These are phyloP conservation scores for Exophiala phaeomuriformis DNA, from an alignment of 2,329 filamentous ascomycete species.

Conservation along the genomic window DNA sequence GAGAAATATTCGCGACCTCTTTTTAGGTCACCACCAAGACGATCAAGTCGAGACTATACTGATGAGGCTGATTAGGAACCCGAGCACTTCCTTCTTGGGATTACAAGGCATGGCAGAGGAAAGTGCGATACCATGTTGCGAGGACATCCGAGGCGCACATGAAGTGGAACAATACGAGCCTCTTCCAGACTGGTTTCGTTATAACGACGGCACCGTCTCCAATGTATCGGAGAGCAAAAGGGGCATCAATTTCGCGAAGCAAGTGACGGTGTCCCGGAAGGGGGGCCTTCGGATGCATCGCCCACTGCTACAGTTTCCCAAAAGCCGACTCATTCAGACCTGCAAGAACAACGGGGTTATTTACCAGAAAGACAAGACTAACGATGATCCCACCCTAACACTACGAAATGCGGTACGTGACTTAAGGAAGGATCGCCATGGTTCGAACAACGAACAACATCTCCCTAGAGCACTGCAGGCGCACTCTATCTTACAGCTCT, in stretches of 20 bases:
- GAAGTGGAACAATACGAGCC: background rate
- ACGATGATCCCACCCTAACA: conserved; percentile 68
- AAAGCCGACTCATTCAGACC: conserved; percentile 49
- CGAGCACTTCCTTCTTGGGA: conserved; percentile 13
- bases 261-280: conserved; percentile 38
- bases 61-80: conserved; percentile 55
- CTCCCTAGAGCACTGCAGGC: conserved; percentile 62
- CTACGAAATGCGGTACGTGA: conserved; percentile 71
- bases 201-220: background rate
- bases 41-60: conserved; percentile 88
- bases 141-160: conserved; percentile 18
- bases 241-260: conserved; percentile 42
- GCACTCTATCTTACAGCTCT: conserved; percentile 14
- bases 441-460: conserved; percentile 10
- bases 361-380: conserved; percentile 84
- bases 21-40: conserved; percentile 81
- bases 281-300: conserved; percentile 58
- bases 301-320: conserved; percentile 59
- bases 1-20: conserved; percentile 50
- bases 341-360: conserved; percentile 59
- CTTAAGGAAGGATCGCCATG: conserved; percentile 47
- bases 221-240: background rate
- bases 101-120: conserved; percentile 20
- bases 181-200: conserved; percentile 9
- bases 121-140: conserved; percentile 20